Base-by-base conservation (phyloP, 2,329 filamentous ascomycete species). In the Fusarium metavorans region DNA sequence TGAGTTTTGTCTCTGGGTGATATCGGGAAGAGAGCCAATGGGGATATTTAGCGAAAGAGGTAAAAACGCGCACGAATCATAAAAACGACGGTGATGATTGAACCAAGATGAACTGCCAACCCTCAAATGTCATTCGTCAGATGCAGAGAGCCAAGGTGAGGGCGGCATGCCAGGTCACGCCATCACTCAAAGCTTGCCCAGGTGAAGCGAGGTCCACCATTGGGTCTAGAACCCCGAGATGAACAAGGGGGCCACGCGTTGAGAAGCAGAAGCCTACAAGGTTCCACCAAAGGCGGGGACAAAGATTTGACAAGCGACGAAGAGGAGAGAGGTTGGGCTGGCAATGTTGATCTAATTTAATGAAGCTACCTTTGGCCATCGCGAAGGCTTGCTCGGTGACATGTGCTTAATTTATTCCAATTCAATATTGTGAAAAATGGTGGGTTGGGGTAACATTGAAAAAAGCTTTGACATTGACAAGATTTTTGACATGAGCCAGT, bases 231-330 rank as follows among this genome's bases (percentile, higher is more conserved):
- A 66, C 34, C 16, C 23, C 35, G 2, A 5, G 16, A 32, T 16
- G 6, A 39, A 37, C 72, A 68, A 61, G 72, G 72, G 72, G 64
- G 72, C 72, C 72, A 74, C 61, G 48, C 61, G 43, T 63, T 35
- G 60, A 63, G 30, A 32, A 32, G 71, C 61, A 72, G 71, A 59
- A 54, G 14, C 35, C 18, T 14, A 14, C 34, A 45, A 23, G 67
- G 64, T 64, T 57, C 72, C 72, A 75, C 72, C 20, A 52, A 20
- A 37, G 60, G 48, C 45, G 43, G 32, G 54, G 67, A 48, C 39
- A 14, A 25, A 41, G 30, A 34, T 67, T 63, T 62, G 60, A 41
- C 60, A 39, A 30, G 20, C 52, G 56, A 25, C 32, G 25, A 37
- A 18, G 35, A 37, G 35, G 14, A 37, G 48, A 25, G 35, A 54